Evolutionary conservation across 2,329 filamentous ascomycete genomes (phyloP).

Genomic region (Aspergillus transmontanensis): DNA sequence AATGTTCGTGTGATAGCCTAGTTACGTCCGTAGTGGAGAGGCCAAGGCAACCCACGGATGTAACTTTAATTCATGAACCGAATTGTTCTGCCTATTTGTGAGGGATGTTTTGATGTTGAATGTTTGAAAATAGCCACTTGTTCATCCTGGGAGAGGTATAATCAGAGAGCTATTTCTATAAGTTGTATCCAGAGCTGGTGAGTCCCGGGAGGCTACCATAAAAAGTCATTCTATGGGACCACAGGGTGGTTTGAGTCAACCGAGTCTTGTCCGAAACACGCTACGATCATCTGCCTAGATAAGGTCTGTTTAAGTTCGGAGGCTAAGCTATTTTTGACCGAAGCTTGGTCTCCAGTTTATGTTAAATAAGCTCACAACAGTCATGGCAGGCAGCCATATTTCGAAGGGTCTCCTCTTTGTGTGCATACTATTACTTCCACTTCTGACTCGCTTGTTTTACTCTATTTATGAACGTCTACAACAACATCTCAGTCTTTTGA

Average conservation of each 20-base stretch:
- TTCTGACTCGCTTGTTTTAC: background rate
- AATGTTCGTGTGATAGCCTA: background rate
- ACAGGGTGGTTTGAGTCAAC: background rate
- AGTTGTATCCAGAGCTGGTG: no score
- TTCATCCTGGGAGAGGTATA: background rate
- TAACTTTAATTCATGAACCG: background rate
- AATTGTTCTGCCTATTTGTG: background rate
- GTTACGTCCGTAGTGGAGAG: background rate
- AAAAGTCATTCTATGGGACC: background rate
- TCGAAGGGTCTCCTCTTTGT: background rate
- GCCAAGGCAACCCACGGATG: background rate
- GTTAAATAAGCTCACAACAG: background rate
- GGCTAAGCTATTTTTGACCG: background rate
- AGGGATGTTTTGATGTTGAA: background rate
- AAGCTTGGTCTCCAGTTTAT: conserved; percentile 1
- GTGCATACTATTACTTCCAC: background rate
- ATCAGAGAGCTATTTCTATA: background rate
- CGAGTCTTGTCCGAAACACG: background rate
- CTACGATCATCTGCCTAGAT: background rate
- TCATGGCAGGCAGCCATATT: background rate
- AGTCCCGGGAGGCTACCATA: background rate
- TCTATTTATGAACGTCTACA: background rate
- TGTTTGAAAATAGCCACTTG: background rate
- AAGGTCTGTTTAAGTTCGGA: background rate
- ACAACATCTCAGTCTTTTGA: no score